Evolutionary conservation across 257 asterid species (phyloP).

Genomic region (Apocynum venetum): DNA sequence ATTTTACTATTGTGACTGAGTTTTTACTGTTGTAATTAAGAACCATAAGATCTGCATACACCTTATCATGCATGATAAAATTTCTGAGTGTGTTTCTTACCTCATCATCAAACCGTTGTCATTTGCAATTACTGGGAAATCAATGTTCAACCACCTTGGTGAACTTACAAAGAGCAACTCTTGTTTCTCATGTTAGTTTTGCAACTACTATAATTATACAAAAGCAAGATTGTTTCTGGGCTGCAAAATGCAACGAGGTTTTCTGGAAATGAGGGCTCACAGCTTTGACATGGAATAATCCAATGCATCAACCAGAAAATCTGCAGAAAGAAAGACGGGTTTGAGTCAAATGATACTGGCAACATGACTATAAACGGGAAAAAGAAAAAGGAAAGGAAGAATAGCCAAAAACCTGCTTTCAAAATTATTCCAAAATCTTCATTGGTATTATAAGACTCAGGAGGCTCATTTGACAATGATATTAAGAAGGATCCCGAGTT

Average conservation of each 20-base stretch:
- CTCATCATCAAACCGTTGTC: neutral
- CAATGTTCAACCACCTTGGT: neutral
- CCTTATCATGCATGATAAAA: too few relatives aligned
- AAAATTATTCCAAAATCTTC: neutral
- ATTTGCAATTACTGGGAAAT: neutral
- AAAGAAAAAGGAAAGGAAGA: neutral
- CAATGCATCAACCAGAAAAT: conserved; percentile 83
- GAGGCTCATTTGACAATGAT: neutral
- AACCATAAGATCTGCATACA: too few relatives aligned
- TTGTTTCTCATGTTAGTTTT: neutral
- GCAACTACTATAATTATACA: neutral
- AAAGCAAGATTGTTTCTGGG: neutral
- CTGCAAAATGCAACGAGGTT: conserved; percentile 5
- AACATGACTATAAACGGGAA: neutral
- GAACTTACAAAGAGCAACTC: neutral
- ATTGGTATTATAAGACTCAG: too few relatives aligned
- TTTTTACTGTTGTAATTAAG: too few relatives aligned
- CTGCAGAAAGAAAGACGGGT: conserved; percentile 38
- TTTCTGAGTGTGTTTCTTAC: neutral
- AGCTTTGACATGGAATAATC: conserved; percentile 71
- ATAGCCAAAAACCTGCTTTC: neutral
- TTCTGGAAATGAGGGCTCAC: conserved; percentile 33
- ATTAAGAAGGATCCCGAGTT: neutral
- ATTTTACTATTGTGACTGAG: too few relatives aligned
- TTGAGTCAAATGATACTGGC: neutral